Percentiles rank a stretch among this genome's conserved stretches.
phyloP scores from a whole-genome alignment of 306 rosid species.

The Pueraria montana region DNA sequence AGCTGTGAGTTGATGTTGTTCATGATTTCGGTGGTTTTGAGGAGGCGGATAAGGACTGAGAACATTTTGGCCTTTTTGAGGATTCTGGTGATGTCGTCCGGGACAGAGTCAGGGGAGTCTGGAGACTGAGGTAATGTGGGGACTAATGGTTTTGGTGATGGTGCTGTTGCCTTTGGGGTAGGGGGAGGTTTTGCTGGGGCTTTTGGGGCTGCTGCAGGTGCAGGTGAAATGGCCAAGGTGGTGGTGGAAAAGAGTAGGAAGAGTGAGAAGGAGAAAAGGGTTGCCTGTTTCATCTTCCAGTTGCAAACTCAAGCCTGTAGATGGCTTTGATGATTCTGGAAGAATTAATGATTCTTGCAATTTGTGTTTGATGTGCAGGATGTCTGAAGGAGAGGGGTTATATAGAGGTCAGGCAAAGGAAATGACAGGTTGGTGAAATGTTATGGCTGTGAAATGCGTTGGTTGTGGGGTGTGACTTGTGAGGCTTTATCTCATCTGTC shows the following conservation, averaged over 20 bases:
- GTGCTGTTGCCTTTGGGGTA: constrained; percentile 29
- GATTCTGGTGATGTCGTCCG: constrained; percentile 31
- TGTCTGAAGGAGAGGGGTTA: background rate
- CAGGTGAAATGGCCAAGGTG: constrained; percentile 42
- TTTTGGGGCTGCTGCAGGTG: constrained; percentile 51
- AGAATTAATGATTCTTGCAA: background rate
- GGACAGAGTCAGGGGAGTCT: constrained; percentile 40
- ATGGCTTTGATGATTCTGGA: background rate
- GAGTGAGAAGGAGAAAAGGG: constrained; percentile 31
- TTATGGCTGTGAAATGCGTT: constrained; percentile 27
- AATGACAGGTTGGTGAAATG: constrained; percentile 42
- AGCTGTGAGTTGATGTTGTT: constrained; percentile 56
- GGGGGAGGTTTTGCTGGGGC: constrained; percentile 20
- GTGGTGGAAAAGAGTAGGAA: constrained; percentile 29
- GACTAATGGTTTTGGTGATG: constrained; percentile 39
- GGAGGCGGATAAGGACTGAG: too few relatives aligned
- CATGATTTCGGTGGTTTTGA: constrained; percentile 16
- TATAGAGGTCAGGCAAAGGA: constrained; percentile 25
- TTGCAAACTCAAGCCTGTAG: background rate
- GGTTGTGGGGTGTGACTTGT: constrained; percentile 34
- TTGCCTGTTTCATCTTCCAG: constrained; percentile 43
- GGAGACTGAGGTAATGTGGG: constrained; percentile 52
- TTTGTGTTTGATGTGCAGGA: background rate
- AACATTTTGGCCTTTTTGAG: too few relatives aligned
- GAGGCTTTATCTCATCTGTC: constrained; percentile 18